phyloP scores from a whole-genome alignment of 1,139 yeast species.

The Taiozyma onychis region DNA sequence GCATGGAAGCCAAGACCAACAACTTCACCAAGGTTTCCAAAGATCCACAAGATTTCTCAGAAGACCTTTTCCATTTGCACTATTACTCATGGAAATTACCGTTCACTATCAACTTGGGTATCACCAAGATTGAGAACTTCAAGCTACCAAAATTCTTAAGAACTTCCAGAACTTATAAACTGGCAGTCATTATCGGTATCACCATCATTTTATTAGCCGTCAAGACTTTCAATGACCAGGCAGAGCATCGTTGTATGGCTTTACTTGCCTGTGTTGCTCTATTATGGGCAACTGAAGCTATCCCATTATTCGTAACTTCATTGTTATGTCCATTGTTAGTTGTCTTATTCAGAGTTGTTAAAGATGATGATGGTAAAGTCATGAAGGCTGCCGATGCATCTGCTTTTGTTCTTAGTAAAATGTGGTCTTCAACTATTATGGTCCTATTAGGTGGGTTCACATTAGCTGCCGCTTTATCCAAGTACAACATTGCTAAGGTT shows the following conservation, averaged over 20 bases:
- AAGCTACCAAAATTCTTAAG: constrained; percentile 34
- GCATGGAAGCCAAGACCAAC: constrained; percentile 44
- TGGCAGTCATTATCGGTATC: constrained; percentile 37
- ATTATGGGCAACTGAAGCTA: constrained; percentile 69
- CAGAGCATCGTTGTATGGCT: constrained; percentile 64
- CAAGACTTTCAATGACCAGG: constrained; percentile 52
- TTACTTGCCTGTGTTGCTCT: constrained; percentile 63
- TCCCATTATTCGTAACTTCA: constrained; percentile 66
- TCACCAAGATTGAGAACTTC: constrained; percentile 27
- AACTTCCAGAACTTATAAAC: constrained; percentile 36
- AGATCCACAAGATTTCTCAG: constrained; percentile 21
- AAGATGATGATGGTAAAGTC: constrained; percentile 45
- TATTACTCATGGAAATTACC: constrained; percentile 27
- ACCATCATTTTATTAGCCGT: constrained; percentile 46
- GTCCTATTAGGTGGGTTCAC: constrained; percentile 69
- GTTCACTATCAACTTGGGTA: constrained; percentile 33
- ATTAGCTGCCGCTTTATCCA: constrained; percentile 66
- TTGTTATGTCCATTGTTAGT: constrained; percentile 53
- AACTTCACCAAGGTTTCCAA: constrained; percentile 20
- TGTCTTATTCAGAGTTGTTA: constrained; percentile 51
- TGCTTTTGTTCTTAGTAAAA: constrained; percentile 46
- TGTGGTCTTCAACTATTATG: constrained; percentile 76
- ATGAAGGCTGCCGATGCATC: constrained; percentile 53
- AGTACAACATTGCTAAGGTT: constrained; percentile 63
- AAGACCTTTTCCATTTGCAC: constrained; percentile 22